Conservation (phyloP, 768 basidiomycete species). For the Strobilomyces echinocephalus region DNA sequence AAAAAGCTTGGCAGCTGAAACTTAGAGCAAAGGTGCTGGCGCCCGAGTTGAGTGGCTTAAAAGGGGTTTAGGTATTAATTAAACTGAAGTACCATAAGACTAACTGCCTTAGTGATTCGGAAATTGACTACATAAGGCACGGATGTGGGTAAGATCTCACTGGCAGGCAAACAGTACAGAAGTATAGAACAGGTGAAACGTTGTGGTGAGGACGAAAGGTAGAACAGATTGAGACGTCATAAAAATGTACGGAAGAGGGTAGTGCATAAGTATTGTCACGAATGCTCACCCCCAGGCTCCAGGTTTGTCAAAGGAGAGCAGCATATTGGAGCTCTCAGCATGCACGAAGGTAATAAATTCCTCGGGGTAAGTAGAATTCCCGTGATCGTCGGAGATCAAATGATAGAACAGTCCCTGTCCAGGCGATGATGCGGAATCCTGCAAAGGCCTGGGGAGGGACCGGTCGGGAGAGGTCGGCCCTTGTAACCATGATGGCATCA, state of each 20-base stretch:
- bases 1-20: neutral
- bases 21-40: neutral
- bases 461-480: neutral
- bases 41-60: neutral
- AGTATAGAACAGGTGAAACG: neutral
- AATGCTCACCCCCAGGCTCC: neutral
- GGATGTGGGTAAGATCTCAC: neutral
- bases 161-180: neutral
- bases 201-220: neutral
- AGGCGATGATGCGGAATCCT: neutral
- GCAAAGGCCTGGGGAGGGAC: neutral
- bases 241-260: neutral
- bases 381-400: constrained; percentile 2
- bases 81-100: too few relatives aligned
- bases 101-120: too few relatives aligned
- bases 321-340: constrained; percentile 1
- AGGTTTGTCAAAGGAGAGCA: constrained; percentile 2
- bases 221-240: neutral
- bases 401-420: neutral
- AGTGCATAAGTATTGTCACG: neutral
- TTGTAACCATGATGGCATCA: constrained; percentile 2
- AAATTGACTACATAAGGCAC: neutral
- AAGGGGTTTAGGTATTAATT: neutral
- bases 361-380: neutral
- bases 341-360: neutral